These are phyloP conservation scores for Penicillium polonicum DNA, from an alignment of 2,329 filamentous ascomycete genomes.

Conservation along the genomic window DNA sequence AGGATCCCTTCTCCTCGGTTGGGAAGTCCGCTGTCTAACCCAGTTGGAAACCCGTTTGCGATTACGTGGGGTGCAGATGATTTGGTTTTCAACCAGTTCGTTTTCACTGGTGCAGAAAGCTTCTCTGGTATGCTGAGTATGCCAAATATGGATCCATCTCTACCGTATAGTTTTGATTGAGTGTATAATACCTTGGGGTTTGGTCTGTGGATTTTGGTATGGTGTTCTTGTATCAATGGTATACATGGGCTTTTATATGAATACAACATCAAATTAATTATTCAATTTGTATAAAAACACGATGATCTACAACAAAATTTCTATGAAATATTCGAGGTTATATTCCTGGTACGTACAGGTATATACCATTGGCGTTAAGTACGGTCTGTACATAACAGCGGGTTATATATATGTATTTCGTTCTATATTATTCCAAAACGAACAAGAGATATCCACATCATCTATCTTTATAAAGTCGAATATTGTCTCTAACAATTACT, in stretches of 20 bases:
- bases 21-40: background rate
- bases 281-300: background rate
- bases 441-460: background rate
- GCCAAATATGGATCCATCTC: background rate
- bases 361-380: background rate
- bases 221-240: background rate
- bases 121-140: background rate
- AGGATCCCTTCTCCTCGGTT: background rate
- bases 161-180: background rate
- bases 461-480: background rate
- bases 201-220: background rate
- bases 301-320: background rate
- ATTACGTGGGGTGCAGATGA: background rate
- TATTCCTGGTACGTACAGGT: conserved; percentile 4
- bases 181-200: background rate
- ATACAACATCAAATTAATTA: background rate
- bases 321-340: background rate
- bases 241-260: background rate
- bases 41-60: background rate
- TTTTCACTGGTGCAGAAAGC: background rate
- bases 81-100: background rate
- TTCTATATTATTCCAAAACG: background rate
- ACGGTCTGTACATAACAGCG: conserved; percentile 4
- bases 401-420: conserved; percentile 6
- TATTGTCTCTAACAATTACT: background rate